A percentile compares a stretch with the other conserved stretches of the same genome.
These are phyloP conservation scores for Nasturtium officinale DNA, from an alignment of 345 rosid genomes.

Conservation along the genomic window DNA sequence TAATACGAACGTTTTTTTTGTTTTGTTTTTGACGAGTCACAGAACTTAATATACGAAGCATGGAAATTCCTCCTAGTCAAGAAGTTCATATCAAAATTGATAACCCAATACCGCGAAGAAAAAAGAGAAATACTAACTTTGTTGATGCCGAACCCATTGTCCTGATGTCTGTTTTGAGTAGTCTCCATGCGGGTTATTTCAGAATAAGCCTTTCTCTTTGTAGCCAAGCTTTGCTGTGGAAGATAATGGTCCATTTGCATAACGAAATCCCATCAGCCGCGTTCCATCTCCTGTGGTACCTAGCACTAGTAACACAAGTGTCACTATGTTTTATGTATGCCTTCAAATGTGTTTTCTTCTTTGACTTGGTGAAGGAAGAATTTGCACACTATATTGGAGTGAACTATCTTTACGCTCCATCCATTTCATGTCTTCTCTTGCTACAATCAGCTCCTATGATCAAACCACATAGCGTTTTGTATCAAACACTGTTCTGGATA, in stretches of 20 bases:
- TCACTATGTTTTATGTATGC: constrained; percentile 46
- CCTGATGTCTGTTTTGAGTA: constrained; percentile 36
- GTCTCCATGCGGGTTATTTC: constrained; percentile 58
- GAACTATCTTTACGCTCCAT: constrained; percentile 68
- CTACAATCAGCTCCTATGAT: constrained; percentile 62
- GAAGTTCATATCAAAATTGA: constrained; percentile 30
- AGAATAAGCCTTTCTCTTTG: constrained; percentile 57
- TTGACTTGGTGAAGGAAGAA: constrained; percentile 51
- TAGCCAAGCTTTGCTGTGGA: constrained; percentile 62
- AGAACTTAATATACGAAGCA: no score
- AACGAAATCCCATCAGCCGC: constrained; percentile 44
- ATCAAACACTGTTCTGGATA: constrained; percentile 47
- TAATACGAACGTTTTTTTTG: background rate
- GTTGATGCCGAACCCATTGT: constrained; percentile 28
- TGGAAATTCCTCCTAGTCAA: constrained; percentile 17
- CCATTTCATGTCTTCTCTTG: constrained; percentile 63
- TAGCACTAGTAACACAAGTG: constrained; percentile 45
- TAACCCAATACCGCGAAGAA: background rate
- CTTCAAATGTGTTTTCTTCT: constrained; percentile 49
- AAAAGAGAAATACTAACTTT: constrained; percentile 14
- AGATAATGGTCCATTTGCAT: constrained; percentile 43
- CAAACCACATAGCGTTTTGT: constrained; percentile 17
- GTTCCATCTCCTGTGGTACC: constrained; percentile 50
- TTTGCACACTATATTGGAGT: constrained; percentile 61
- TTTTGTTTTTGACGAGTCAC: no score